These are phyloP conservation scores for Coemansia sp. DNA, from an alignment of 192 early-diverging fungal species.

Conservation along the genomic window DNA sequence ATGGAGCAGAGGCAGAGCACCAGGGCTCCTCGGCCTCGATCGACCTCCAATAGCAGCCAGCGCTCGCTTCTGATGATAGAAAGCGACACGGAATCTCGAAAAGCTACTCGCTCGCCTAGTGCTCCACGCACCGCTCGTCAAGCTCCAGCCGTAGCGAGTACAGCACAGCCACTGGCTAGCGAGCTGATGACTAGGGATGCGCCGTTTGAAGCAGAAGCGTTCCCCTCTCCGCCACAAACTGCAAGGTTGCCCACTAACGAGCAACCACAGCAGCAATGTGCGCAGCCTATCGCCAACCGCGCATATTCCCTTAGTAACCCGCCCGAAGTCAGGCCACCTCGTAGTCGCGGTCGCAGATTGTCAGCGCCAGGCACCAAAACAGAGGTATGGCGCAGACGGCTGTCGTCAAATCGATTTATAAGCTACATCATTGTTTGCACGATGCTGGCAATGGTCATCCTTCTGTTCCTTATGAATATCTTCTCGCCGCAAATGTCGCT, in stretches of 20 bases:
- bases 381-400: not conserved
- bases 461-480: slow-evolving; percentile 15
- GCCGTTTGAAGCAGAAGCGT: not conserved
- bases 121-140: not conserved
- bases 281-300: not conserved
- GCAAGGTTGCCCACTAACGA: not conserved
- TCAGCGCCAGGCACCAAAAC: not conserved
- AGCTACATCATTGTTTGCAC: slow-evolving; percentile 2
- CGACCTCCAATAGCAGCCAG: not conserved
- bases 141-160: not conserved
- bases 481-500: slow-evolving; percentile 27
- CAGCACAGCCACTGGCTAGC: not conserved
- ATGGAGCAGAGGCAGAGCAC: not conserved
- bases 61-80: not conserved
- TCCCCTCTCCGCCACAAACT: not conserved
- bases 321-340: not conserved
- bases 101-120: not conserved
- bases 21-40: not conserved
- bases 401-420: slow-evolving; percentile 13
- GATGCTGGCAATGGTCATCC: not conserved
- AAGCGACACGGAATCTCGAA: not conserved
- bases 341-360: not conserved
- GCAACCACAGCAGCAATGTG: not conserved
- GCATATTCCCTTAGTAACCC: not conserved
- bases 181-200: not conserved